Conservation (phyloP, 352 stramenopile species). For the Phytophthora pistaciae region DNA sequence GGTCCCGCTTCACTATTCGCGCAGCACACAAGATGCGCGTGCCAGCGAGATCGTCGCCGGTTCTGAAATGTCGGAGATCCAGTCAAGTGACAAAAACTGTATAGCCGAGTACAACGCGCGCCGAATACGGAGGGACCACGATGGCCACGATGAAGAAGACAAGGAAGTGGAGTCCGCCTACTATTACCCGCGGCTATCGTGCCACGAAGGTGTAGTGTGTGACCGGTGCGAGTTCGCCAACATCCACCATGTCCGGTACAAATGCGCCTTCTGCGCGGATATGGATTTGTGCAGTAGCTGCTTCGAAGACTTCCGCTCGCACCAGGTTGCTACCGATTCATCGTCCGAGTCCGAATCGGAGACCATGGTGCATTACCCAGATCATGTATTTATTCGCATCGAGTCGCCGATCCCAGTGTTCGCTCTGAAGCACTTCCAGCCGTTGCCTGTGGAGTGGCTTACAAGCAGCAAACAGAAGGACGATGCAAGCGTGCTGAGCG, state of each 20-base stretch:
- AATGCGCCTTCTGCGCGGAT: constrained; percentile 76
- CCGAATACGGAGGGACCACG: constrained; percentile 9
- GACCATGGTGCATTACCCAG: constrained; percentile 45
- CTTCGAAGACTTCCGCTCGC: constrained; percentile 55
- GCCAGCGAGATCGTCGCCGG: constrained; percentile 12
- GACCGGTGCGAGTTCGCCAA: constrained; percentile 73
- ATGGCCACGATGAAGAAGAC: background rate
- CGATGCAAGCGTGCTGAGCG: constrained; percentile 2
- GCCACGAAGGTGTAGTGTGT: constrained; percentile 76
- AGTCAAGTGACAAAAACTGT: constrained; percentile 28
- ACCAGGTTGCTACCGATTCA: constrained; percentile 29
- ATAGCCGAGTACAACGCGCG: constrained; percentile 34
- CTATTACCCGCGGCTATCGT: constrained; percentile 64
- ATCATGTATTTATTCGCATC: constrained; percentile 77
- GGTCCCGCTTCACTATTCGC: constrained; percentile 36
- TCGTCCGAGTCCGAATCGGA: constrained; percentile 31
- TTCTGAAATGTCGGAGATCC: constrained; percentile 33
- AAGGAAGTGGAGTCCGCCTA: constrained; percentile 3
- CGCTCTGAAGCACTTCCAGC: constrained; percentile 62
- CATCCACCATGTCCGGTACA: constrained; percentile 68
- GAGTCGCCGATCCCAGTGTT: constrained; percentile 73
- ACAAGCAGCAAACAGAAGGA: constrained; percentile 28
- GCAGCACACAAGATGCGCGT: constrained; percentile 22
- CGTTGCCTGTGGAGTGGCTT: constrained; percentile 35
- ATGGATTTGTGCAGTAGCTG: constrained; percentile 77